Conservation (phyloP, 305 asterid species). For the Rubia peregrina region DNA sequence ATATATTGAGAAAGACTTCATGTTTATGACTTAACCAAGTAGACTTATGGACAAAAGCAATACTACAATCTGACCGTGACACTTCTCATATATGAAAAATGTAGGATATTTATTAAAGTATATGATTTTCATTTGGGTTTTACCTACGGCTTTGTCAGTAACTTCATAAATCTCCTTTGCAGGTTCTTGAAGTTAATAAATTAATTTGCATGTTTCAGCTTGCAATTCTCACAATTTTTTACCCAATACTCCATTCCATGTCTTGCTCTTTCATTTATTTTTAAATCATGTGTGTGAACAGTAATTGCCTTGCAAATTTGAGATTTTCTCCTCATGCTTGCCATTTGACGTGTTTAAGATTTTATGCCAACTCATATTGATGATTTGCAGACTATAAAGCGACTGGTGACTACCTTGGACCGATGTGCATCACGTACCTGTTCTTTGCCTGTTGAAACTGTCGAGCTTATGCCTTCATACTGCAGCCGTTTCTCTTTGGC, state of each 20-base stretch:
- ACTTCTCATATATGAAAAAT: background rate
- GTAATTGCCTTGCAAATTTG: background rate
- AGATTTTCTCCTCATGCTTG: background rate
- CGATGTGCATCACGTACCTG: constrained; percentile 97
- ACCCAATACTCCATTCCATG: background rate
- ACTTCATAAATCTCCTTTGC: background rate
- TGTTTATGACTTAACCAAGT: background rate
- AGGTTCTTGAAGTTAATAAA: background rate
- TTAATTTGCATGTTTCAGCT: background rate
- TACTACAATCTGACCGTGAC: background rate
- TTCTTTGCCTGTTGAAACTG: constrained; percentile 88
- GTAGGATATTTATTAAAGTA: background rate
- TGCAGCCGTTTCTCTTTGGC: constrained; percentile 95
- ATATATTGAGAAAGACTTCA: background rate
- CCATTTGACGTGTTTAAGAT: background rate
- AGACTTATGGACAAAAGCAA: background rate
- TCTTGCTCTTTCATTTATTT: background rate
- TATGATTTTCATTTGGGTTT: constrained; percentile 2
- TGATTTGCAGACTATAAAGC: constrained; percentile 56
- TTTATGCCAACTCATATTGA: constrained; percentile 12
- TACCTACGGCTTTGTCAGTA: too few relatives aligned
- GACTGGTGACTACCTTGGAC: constrained; percentile 78
- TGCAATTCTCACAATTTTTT: background rate
- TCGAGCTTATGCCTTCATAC: constrained; percentile 91
- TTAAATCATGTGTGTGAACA: background rate